phyloP scores from a whole-genome alignment of 1,284 basidiomycete species.

The Cryptococcus amylolentus region DNA sequence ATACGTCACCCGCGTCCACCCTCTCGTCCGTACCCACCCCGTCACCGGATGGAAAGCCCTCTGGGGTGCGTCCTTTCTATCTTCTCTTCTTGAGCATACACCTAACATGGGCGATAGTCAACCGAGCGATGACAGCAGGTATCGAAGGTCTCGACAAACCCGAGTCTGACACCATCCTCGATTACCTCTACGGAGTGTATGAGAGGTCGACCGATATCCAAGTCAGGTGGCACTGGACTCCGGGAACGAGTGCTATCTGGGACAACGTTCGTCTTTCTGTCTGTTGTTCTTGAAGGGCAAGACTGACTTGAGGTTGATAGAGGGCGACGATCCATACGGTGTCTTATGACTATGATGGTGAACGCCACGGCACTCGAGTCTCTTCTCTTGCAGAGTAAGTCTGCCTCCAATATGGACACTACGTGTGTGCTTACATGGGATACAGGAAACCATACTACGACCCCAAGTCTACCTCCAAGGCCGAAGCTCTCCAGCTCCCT shows the following conservation, averaged over 20 bases:
- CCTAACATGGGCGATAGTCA: constrained; percentile 48
- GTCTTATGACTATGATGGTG: constrained; percentile 29
- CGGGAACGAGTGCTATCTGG: constrained; percentile 37
- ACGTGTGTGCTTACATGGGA: too few relatives aligned
- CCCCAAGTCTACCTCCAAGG: constrained; percentile 22
- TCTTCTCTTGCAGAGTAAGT: constrained; percentile 32
- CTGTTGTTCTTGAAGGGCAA: background rate
- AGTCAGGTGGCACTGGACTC: constrained; percentile 41
- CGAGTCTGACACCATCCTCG: constrained; percentile 27
- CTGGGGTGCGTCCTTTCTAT: constrained; percentile 9
- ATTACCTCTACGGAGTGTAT: constrained; percentile 32
- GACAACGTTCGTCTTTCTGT: constrained; percentile 21
- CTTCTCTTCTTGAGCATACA: too few relatives aligned
- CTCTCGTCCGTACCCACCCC: constrained; percentile 34
- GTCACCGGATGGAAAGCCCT: constrained; percentile 66
- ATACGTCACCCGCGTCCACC: constrained; percentile 65
- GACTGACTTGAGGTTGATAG: constrained; percentile 20
- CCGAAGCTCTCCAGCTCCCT: constrained; percentile 20
- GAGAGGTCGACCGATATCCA: constrained; percentile 41
- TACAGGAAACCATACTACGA: constrained; percentile 1
- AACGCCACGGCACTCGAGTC: constrained; percentile 30
- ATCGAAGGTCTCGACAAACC: constrained; percentile 28
- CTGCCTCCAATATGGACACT: too few relatives aligned
- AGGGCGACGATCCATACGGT: constrained; percentile 40
- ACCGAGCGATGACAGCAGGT: constrained; percentile 48